phyloP scores from a whole-genome alignment of 148 eudicot genomes.

The Vaccinium macrocarpon region DNA sequence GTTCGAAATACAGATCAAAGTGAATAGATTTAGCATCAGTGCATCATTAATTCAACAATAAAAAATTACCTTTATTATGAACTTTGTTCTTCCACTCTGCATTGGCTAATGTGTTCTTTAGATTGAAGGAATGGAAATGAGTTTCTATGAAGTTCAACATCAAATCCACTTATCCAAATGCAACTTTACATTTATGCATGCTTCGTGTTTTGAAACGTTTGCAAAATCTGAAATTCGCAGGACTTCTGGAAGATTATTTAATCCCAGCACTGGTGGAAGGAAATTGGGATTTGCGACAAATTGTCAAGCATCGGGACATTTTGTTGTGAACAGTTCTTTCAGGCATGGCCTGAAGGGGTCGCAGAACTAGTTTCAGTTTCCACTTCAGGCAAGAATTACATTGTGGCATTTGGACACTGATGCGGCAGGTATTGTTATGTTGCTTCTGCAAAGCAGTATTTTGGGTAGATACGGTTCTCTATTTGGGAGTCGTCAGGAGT shows the following conservation, averaged over 20 bases:
- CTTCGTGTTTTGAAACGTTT: not conserved
- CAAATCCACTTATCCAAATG: not conserved
- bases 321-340: not conserved
- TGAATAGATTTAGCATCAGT: not conserved
- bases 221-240: conserved; percentile 15
- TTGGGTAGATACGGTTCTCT: not conserved
- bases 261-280: not conserved
- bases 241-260: not conserved
- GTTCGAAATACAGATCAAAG: not conserved
- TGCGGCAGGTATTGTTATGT: not conserved
- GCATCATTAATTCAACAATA: not conserved
- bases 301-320: not conserved
- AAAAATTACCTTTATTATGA: not conserved
- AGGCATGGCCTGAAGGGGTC: not conserved
- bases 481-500: not conserved
- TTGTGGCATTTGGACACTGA: not conserved
- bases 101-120: not conserved
- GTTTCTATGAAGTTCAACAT: not conserved
- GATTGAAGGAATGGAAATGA: not conserved
- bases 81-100: not conserved
- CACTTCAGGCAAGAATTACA: not conserved
- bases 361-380: not conserved
- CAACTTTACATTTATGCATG: not conserved
- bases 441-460: not conserved
- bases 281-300: not conserved